Conservation (phyloP, 768 basidiomycete species). For the Kondoa subrosea region DNA sequence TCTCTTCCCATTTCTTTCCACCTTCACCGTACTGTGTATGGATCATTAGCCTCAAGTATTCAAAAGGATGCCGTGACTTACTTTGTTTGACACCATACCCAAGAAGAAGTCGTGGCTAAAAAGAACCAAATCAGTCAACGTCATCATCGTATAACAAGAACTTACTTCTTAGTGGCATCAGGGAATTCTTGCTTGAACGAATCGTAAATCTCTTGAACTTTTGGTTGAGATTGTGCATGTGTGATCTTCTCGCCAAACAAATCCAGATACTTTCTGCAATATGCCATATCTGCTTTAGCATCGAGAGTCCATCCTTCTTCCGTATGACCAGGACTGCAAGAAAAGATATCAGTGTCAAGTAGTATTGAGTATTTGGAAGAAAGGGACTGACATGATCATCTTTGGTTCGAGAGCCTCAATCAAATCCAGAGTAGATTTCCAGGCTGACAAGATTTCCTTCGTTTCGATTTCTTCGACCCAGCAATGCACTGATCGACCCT, state of each 20-base stretch:
- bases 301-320: neutral
- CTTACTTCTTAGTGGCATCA: too few species aligned
- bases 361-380: too few species aligned
- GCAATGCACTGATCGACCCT: neutral
- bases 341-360: too few species aligned
- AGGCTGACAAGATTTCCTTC: neutral
- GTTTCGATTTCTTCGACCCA: conserved; percentile 12
- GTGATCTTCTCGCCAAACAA: conserved; percentile 9
- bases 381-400: neutral
- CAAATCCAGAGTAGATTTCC: conserved; percentile 1
- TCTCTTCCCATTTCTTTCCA: conserved; percentile 2
- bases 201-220: neutral
- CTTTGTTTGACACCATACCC: neutral
- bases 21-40: conserved; percentile 3
- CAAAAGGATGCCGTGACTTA: neutral
- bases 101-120: conserved; percentile 11
- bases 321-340: neutral
- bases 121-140: too few species aligned
- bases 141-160: too few species aligned
- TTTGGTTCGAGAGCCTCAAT: conserved; percentile 6
- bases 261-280: conserved; percentile 9
- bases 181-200: neutral
- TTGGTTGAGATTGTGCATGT: neutral
- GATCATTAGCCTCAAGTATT: neutral
- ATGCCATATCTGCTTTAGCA: neutral